Conservation (phyloP, 495 filamentous ascomycete species). For the Viridothelium virens region DNA sequence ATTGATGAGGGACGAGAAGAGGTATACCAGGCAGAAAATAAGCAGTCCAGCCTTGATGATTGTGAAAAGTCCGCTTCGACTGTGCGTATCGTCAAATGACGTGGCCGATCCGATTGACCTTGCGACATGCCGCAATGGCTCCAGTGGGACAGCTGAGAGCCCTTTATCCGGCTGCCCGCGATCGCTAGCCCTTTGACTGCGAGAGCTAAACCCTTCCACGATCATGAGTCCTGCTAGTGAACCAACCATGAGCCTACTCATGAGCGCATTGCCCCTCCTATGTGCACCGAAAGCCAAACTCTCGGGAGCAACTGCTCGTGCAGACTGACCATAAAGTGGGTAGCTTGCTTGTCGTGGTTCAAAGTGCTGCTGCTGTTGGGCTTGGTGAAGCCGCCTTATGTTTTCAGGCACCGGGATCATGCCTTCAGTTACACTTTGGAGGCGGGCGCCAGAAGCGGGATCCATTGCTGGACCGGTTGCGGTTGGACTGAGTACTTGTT, state of each 20-base stretch:
- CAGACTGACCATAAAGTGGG: neutral
- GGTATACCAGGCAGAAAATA: slow-evolving; percentile 58
- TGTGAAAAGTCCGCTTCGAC: slow-evolving; percentile 2
- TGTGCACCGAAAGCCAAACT: slow-evolving; percentile 4
- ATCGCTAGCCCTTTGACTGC: slow-evolving; percentile 40
- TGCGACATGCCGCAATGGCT: neutral
- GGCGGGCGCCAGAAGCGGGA: neutral
- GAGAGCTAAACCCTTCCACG: slow-evolving; percentile 61
- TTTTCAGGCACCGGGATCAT: slow-evolving; percentile 72
- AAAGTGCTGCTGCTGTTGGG: slow-evolving; percentile 33
- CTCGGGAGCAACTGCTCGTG: neutral
- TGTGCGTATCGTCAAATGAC: neutral
- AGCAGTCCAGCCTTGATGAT: slow-evolving; percentile 54
- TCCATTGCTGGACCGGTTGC: neutral
- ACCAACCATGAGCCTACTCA: slow-evolving; percentile 81
- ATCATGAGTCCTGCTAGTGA: slow-evolving; percentile 88
- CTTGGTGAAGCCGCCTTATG: slow-evolving; percentile 58
- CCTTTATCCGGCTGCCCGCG: slow-evolving; percentile 33
- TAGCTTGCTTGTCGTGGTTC: neutral
- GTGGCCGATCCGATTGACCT: neutral
- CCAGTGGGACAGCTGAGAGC: slow-evolving; percentile 51
- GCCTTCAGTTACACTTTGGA: slow-evolving; percentile 44
- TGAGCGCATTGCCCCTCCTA: slow-evolving; percentile 30
- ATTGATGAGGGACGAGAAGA: slow-evolving; percentile 60
- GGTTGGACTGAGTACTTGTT: slow-evolving; percentile 9